Percentiles rank a stretch among this genome's conserved stretches.
These are phyloP conservation scores for Aspergillus bertholletiae DNA, from an alignment of 495 filamentous ascomycete genomes.

Conservation along the genomic window DNA sequence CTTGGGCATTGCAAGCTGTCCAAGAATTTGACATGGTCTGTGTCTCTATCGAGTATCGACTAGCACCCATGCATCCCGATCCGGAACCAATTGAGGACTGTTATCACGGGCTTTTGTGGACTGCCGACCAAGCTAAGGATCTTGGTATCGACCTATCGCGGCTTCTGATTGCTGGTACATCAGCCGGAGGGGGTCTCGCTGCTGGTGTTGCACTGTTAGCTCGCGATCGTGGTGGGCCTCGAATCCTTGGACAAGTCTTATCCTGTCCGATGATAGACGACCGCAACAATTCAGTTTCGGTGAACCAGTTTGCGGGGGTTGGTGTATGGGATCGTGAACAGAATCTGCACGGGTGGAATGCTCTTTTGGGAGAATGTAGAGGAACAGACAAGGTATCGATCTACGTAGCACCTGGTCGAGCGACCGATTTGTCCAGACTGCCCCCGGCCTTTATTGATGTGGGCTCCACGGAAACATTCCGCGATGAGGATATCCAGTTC, in stretches of 20 bases:
- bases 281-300: constrained; percentile 1
- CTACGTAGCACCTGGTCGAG: constrained; percentile 15
- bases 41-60: constrained; percentile 21
- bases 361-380: neutral
- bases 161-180: constrained; percentile 52
- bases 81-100: constrained; percentile 25
- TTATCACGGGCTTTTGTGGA: constrained; percentile 38
- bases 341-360: constrained; percentile 5
- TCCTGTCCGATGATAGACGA: constrained; percentile 46
- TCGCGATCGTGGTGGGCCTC: constrained; percentile 33
- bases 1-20: neutral
- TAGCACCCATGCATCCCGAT: constrained; percentile 27
- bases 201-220: constrained; percentile 36
- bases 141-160: constrained; percentile 48
- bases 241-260: constrained; percentile 37
- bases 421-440: constrained; percentile 13
- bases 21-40: neutral
- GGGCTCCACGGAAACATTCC: neutral
- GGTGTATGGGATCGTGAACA: constrained; percentile 17
- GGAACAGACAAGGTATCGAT: neutral
- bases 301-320: constrained; percentile 5
- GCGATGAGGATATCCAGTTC: neutral
- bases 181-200: constrained; percentile 53
- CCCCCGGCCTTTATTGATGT: constrained; percentile 23
- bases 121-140: constrained; percentile 23